These are phyloP conservation scores for Lactarius psammicola DNA, from an alignment of 768 basidiomycete genomes.

Conservation along the genomic window DNA sequence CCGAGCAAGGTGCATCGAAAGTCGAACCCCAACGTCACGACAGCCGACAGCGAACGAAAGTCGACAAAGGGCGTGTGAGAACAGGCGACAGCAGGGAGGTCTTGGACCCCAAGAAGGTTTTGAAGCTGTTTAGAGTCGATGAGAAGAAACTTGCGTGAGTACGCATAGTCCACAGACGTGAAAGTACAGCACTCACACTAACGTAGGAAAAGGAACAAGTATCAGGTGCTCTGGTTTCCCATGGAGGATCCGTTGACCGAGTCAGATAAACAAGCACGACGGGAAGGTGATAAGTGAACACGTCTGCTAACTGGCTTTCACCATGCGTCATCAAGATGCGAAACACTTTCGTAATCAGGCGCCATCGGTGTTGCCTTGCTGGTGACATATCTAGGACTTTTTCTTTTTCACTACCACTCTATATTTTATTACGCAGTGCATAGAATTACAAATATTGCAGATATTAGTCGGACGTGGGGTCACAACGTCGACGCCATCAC, in stretches of 20 bases:
- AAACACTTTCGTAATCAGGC: slow-evolving; percentile 1
- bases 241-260: slow-evolving; percentile 61
- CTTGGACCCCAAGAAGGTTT: slow-evolving; percentile 37
- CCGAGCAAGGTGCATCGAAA: neutral
- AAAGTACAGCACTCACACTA: slow-evolving; percentile 24
- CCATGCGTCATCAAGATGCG: neutral
- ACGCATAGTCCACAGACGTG: neutral
- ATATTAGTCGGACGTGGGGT: neutral
- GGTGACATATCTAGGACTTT: neutral
- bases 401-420: neutral
- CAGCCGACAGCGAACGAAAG: slow-evolving; percentile 5
- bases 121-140: slow-evolving; percentile 53
- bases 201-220: slow-evolving; percentile 54
- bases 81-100: slow-evolving; percentile 12
- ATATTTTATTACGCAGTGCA: neutral
- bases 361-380: neutral
- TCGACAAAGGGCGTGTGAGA: neutral
- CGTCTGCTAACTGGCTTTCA: slow-evolving; percentile 27
- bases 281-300: slow-evolving; percentile 53
- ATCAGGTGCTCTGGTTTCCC: slow-evolving; percentile 84
- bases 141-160: slow-evolving; percentile 45
- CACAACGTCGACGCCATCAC: slow-evolving; percentile 38
- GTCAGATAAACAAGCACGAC: slow-evolving; percentile 47
- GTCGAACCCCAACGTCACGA: slow-evolving; percentile 19
- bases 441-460: neutral